phyloP scores from a whole-genome alignment of 2,329 filamentous ascomycete species.

The Xylariaceae sp. region DNA sequence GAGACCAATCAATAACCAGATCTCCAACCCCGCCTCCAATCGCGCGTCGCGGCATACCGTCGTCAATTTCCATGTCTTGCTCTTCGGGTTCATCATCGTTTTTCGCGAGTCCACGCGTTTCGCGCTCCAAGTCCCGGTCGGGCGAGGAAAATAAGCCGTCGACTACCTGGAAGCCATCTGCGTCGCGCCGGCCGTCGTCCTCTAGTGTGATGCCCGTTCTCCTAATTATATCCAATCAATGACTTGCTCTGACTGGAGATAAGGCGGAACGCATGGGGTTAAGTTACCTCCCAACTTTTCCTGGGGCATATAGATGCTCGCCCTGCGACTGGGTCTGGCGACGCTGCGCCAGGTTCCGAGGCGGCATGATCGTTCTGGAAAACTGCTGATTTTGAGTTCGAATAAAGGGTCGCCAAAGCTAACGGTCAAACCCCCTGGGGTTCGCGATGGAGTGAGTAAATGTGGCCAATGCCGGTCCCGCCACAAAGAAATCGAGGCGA shows the following conservation, averaged over 20 bases:
- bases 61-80: slow-evolving; percentile 49
- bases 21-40: neutral
- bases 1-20: neutral
- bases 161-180: slow-evolving; percentile 85
- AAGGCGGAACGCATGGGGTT: neutral
- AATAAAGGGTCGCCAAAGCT: neutral
- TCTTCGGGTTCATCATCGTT: slow-evolving; percentile 31
- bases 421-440: neutral
- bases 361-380: slow-evolving; percentile 32
- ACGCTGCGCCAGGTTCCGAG: slow-evolving; percentile 33
- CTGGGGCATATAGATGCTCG: slow-evolving; percentile 46
- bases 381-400: neutral
- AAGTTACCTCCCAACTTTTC: slow-evolving; percentile 43
- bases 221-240: slow-evolving; percentile 40
- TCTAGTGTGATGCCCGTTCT: slow-evolving; percentile 83
- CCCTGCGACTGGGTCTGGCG: slow-evolving; percentile 37
- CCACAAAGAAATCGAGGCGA: neutral
- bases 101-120: slow-evolving; percentile 19
- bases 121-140: slow-evolving; percentile 41
- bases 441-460: too few relatives aligned
- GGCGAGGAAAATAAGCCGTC: slow-evolving; percentile 88
- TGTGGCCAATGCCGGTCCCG: too few relatives aligned
- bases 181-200: slow-evolving; percentile 76
- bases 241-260: neutral
- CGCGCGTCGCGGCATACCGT: slow-evolving; percentile 36